These are phyloP conservation scores for Leccinum uliginosum DNA, from an alignment of 768 basidiomycete species.

Conservation along the genomic window DNA sequence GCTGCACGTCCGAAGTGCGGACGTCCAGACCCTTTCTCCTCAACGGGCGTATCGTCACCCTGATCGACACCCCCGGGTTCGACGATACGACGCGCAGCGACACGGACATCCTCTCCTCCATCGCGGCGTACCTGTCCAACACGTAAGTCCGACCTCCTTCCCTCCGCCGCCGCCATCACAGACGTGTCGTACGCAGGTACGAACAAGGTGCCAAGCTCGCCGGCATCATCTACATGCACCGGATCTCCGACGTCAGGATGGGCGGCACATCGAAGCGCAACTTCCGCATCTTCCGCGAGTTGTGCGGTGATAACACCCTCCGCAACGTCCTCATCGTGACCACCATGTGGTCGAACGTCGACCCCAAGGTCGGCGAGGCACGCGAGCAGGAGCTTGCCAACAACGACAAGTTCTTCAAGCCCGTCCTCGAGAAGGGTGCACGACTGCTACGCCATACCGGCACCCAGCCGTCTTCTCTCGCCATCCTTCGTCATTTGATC, in stretches of 20 bases:
- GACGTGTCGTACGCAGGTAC: slow-evolving; percentile 17
- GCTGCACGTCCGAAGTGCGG: slow-evolving; percentile 47
- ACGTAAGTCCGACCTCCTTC: slow-evolving; percentile 19
- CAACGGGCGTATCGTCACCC: slow-evolving; percentile 40
- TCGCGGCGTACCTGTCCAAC: slow-evolving; percentile 38
- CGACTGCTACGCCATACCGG: slow-evolving; percentile 39
- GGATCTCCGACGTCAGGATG: slow-evolving; percentile 48
- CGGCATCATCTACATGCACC: slow-evolving; percentile 54
- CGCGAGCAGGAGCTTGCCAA: slow-evolving; percentile 44
- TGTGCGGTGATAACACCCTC: slow-evolving; percentile 49
- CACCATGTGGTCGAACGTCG: slow-evolving; percentile 49
- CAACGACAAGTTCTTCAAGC: slow-evolving; percentile 47
- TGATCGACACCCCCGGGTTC: slow-evolving; percentile 63
- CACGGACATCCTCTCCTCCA: slow-evolving; percentile 47
- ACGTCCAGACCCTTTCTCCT: slow-evolving; percentile 41
- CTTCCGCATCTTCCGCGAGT: slow-evolving; percentile 47
- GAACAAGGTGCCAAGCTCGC: slow-evolving; percentile 39
- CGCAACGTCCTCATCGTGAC: slow-evolving; percentile 50
- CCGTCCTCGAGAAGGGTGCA: slow-evolving; percentile 47
- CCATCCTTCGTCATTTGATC: slow-evolving; percentile 41
- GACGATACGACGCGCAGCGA: slow-evolving; percentile 50
- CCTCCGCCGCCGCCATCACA: neutral
- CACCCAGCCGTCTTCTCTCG: slow-evolving; percentile 37
- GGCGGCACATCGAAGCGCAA: slow-evolving; percentile 49
- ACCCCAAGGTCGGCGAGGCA: slow-evolving; percentile 33